Base-by-base conservation (phyloP, 129 eudicot genomes). In the Flaveria linearis region DNA sequence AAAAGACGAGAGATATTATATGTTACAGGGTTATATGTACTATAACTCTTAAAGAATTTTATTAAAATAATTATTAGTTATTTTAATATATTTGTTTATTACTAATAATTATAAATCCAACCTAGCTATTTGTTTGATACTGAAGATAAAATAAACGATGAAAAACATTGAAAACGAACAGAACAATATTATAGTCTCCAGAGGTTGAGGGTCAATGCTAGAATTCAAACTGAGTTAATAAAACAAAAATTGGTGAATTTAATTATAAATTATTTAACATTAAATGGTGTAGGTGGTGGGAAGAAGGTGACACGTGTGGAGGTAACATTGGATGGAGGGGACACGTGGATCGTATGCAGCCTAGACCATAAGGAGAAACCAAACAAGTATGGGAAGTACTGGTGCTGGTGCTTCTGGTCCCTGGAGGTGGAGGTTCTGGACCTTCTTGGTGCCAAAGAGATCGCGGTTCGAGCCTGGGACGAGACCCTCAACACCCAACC, bases 321-420 rank as follows among this genome's bases (percentile, higher is more conserved):
- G 77, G 88, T 95, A 67, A 95, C 99, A 4, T 7, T 95, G 90
- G 97, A 95, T 25, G 97, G 96, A 16, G 99, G 99, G 1, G 97
- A 95, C 30, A 87, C 96, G 47, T 95, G 97, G 97, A 84, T 77
- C 7, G 88, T 89, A 26, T 72, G 89, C 50, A 74, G 42, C 1
- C 45, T 95, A 80, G 97, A 95, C 69, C 92, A 76, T 68, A 89
- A 68, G 14, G 99, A 95, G 74, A 95, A 86, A 86, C 86, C 89
- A 16, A 95, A 78, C 82, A 87, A 85, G 73, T 95, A 91, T 68
- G 97, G 94, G 15, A 91, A 87, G 20, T 95, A 86, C 56, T 91
- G 99, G 99, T 95, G 99, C 47, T 94, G 98, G 98, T 94, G 98
- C 47, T 94, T 94, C 79, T 94, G 98, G 98, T 91, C 97, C 3